Conservation (phyloP, 495 filamentous ascomycete genomes). For the Echria macrotheca region DNA sequence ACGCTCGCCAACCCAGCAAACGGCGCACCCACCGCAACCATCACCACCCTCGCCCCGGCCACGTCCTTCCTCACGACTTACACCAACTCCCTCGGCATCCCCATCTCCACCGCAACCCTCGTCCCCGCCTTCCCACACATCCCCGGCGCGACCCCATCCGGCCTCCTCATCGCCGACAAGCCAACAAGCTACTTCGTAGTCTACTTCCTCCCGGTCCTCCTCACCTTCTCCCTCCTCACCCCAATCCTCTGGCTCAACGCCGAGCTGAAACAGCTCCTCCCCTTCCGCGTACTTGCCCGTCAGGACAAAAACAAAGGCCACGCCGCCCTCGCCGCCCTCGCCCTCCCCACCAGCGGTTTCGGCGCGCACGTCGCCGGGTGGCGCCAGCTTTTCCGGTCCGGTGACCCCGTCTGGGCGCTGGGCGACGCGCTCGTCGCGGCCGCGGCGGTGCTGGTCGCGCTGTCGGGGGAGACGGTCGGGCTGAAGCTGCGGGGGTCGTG, state of each 20-base stretch:
- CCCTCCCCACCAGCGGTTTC: background rate
- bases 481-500: conserved; percentile 8
- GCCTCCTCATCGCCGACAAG: background rate
- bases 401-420: background rate
- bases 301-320: background rate
- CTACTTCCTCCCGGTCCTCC: conserved; percentile 8
- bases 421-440: background rate
- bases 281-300: conserved; percentile 1
- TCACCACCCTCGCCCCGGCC: background rate
- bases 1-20: background rate
- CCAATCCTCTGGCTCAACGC: conserved; percentile 3
- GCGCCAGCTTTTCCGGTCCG: background rate
- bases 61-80: background rate
- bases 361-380: background rate
- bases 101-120: background rate
- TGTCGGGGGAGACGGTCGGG: conserved; percentile 8
- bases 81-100: background rate
- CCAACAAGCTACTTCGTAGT: conserved; percentile 2
- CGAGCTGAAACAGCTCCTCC: conserved; percentile 5
- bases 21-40: background rate
- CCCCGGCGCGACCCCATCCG: conserved; percentile 1
- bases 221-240: conserved; percentile 1
- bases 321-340: background rate
- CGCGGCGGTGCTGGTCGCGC: background rate
- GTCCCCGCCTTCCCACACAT: conserved; percentile 6